Conservation (phyloP, 495 filamentous ascomycete genomes). For the Penicillium steckii region DNA sequence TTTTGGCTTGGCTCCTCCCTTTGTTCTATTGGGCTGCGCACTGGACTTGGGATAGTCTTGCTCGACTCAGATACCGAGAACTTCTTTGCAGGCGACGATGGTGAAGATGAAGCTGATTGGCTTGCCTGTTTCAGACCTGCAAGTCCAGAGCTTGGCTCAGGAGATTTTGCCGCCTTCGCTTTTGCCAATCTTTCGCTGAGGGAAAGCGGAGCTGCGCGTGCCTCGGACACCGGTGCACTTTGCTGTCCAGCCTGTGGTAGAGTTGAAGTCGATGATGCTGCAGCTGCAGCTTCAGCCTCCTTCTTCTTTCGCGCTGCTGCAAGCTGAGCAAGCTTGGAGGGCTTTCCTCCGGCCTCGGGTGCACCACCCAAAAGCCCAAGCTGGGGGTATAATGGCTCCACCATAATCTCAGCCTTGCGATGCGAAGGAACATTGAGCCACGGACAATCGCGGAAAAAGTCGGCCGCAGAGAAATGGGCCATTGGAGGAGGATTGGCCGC, state of each 20-base stretch:
- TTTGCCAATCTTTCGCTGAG: slow-evolving; percentile 39
- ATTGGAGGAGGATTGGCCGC: slow-evolving; percentile 17
- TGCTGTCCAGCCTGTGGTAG: slow-evolving; percentile 10
- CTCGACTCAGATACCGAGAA: slow-evolving; percentile 5
- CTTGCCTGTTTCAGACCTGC: slow-evolving; percentile 24
- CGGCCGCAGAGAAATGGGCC: slow-evolving; percentile 42
- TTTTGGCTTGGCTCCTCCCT: slow-evolving; percentile 3
- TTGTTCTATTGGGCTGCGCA: background rate
- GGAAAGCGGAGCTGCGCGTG: slow-evolving; percentile 24
- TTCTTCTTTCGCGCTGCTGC: slow-evolving; percentile 88
- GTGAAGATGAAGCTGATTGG: slow-evolving; percentile 17
- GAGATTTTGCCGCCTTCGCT: slow-evolving; percentile 28
- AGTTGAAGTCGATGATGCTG: slow-evolving; percentile 15
- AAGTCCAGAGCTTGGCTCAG: slow-evolving; percentile 17
- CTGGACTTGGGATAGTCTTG: background rate
- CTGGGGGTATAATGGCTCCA: slow-evolving; percentile 58
- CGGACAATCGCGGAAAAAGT: slow-evolving; percentile 80
- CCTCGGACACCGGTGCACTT: slow-evolving; percentile 21
- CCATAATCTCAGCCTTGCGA: slow-evolving; percentile 63
- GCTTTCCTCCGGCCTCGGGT: slow-evolving; percentile 55
- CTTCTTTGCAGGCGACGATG: slow-evolving; percentile 16
- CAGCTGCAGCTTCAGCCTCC: slow-evolving; percentile 56
- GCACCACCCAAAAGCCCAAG: slow-evolving; percentile 76
- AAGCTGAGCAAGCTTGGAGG: slow-evolving; percentile 85
- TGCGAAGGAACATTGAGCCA: slow-evolving; percentile 78